Conservation (phyloP, 495 filamentous ascomycete species). For the Penicillium goetzii region DNA sequence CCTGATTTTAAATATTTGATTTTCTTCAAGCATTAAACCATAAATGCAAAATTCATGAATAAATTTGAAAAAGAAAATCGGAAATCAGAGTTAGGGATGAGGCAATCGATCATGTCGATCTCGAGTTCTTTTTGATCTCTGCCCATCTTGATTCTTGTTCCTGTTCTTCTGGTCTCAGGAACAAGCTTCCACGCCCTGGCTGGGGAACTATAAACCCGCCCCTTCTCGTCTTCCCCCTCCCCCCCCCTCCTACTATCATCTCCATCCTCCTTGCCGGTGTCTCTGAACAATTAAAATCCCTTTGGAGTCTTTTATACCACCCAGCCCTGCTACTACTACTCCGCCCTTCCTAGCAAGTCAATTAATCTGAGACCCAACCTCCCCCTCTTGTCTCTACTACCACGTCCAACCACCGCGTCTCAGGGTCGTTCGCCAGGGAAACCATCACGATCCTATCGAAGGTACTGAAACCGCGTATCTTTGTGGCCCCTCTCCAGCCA, state of each 20-base stretch:
- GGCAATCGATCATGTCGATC: conserved; percentile 32
- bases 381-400: conserved; percentile 6
- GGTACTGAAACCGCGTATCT: conserved; percentile 8
- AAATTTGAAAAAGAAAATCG: conserved; percentile 15
- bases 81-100: conserved; percentile 38
- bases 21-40: background rate
- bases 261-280: conserved; percentile 23
- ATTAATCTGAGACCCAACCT: conserved; percentile 40
- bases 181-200: conserved; percentile 20
- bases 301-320: conserved; percentile 26
- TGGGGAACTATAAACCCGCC: conserved; percentile 27
- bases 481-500: conserved; percentile 21
- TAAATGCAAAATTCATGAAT: background rate
- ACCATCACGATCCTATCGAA: background rate
- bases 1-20: background rate
- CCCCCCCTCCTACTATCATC: background rate
- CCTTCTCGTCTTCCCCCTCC: conserved; percentile 15
- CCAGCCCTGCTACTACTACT: conserved; percentile 17
- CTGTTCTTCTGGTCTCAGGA: background rate
- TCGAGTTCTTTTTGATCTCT: background rate
- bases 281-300: conserved; percentile 5
- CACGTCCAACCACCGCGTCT: conserved; percentile 25
- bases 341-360: conserved; percentile 11
- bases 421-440: conserved; percentile 21
- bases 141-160: background rate